These are phyloP conservation scores for Pyropia yezoensis DNA, from an alignment of 23 red algal genomes.

Conservation along the genomic window DNA sequence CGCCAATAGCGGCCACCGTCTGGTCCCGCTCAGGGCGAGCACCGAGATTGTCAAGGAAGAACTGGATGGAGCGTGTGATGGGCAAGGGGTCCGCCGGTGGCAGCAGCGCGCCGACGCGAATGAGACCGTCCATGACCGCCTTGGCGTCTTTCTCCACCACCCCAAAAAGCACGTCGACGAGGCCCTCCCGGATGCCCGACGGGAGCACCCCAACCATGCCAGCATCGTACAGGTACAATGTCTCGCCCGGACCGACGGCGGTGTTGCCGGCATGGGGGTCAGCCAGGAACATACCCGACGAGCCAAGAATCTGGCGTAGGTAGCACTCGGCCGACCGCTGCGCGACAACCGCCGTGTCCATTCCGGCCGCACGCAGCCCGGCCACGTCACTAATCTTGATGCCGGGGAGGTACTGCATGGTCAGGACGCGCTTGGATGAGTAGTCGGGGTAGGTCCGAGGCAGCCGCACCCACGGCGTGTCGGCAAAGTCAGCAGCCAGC, in stretches of 20 bases:
- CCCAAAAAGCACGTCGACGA: conserved; percentile 60
- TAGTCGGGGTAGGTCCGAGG: conserved; percentile 54
- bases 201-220: conserved; percentile 77
- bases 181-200: conserved; percentile 34
- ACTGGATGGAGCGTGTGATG: conserved; percentile 64
- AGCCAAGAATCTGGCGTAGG: conserved; percentile 67
- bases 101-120: conserved; percentile 52
- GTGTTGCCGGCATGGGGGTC: conserved; percentile 87
- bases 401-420: conserved; percentile 72
- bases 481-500: conserved; percentile 54
- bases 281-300: conserved; percentile 72
- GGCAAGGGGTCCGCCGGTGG: conserved; percentile 49
- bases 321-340: conserved; percentile 39
- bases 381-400: conserved; percentile 66
- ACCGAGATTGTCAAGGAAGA: conserved; percentile 64
- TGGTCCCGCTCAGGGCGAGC: conserved; percentile 62
- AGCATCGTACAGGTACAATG: conserved; percentile 72
- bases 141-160: conserved; percentile 77
- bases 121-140: conserved; percentile 52
- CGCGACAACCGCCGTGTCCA: conserved; percentile 44
- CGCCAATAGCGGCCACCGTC: conserved; percentile 77
- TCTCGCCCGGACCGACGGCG: conserved; percentile 63
- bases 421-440: conserved; percentile 47
- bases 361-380: conserved; percentile 24
- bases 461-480: conserved; percentile 44